Percentiles rank a stretch among this genome's conserved stretches.
These are phyloP conservation scores for Mycena metata DNA, from an alignment of 768 basidiomycete genomes.

Conservation along the genomic window DNA sequence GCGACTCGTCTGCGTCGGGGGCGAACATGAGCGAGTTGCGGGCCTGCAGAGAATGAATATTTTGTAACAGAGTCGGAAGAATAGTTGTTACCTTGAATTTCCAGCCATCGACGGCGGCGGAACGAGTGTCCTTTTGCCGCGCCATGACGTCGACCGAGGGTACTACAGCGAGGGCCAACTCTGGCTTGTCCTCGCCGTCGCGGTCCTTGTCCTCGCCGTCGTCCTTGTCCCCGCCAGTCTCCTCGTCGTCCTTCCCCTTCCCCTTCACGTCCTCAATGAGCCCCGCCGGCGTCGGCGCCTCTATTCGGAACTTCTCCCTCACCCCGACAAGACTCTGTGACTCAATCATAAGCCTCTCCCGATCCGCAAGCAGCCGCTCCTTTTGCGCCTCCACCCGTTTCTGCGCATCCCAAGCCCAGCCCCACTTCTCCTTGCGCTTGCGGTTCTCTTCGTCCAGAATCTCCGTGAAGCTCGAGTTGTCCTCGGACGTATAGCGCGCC, in stretches of 20 bases:
- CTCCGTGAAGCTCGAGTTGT: slow-evolving; percentile 96
- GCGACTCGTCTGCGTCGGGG: slow-evolving; percentile 90
- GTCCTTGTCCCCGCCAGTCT: too few species aligned
- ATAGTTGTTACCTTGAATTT: slow-evolving; percentile 73
- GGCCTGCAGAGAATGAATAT: slow-evolving; percentile 61
- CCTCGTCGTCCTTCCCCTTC: slow-evolving; percentile 41
- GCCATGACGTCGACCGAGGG: slow-evolving; percentile 79
- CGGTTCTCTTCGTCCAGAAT: slow-evolving; percentile 93
- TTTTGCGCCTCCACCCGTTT: slow-evolving; percentile 78
- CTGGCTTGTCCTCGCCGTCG: slow-evolving; percentile 35
- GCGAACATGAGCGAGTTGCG: slow-evolving; percentile 96
- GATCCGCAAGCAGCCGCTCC: slow-evolving; percentile 72
- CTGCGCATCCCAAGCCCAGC: slow-evolving; percentile 97
- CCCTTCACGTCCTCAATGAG: slow-evolving; percentile 60
- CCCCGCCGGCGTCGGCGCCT: slow-evolving; percentile 67
- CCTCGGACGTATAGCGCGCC: slow-evolving; percentile 93
- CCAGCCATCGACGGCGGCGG: slow-evolving; percentile 85
- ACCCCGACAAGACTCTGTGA: slow-evolving; percentile 73
- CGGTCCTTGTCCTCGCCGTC: slow-evolving; percentile 46
- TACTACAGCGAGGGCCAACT: slow-evolving; percentile 25
- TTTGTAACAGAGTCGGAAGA: not conserved
- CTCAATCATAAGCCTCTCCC: slow-evolving; percentile 82
- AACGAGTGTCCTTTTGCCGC: slow-evolving; percentile 77
- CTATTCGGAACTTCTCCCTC: slow-evolving; percentile 75
- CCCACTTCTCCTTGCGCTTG: slow-evolving; percentile 82